Evolutionary conservation across 345 rosid species (phyloP).

Genomic region (Eucalyptus grandis): DNA sequence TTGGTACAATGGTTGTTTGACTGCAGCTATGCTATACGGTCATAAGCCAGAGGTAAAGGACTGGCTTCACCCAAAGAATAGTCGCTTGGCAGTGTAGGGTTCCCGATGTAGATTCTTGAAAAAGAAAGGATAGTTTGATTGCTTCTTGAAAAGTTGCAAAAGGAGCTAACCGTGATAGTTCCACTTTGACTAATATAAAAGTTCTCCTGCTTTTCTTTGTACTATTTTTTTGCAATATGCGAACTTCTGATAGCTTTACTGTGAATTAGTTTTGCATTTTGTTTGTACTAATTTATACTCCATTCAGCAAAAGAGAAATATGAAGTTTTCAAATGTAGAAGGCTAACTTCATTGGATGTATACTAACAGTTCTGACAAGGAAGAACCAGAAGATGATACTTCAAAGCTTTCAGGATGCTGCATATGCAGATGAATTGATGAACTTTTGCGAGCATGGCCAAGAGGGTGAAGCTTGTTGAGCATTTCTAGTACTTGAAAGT

Average conservation of each 20-base stretch:
- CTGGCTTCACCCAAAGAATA: background rate
- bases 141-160: background rate
- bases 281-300: background rate
- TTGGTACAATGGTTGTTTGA: background rate
- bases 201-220: background rate
- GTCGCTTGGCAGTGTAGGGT: background rate
- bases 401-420: constrained; percentile 90
- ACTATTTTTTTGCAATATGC: background rate
- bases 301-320: background rate
- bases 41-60: background rate
- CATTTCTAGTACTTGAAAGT: background rate
- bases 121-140: background rate
- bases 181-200: background rate
- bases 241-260: background rate
- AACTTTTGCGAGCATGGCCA: constrained; percentile 78
- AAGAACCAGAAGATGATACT: constrained; percentile 76
- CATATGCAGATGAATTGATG: constrained; percentile 78
- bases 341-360: background rate
- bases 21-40: background rate
- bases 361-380: constrained; percentile 66
- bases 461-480: constrained; percentile 76
- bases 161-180: background rate
- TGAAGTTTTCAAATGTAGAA: background rate
- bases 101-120: background rate
- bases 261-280: background rate